These are phyloP conservation scores for Cutaneotrichosporon dermatis DNA, from an alignment of 1,284 basidiomycete species.

Conservation along the genomic window DNA sequence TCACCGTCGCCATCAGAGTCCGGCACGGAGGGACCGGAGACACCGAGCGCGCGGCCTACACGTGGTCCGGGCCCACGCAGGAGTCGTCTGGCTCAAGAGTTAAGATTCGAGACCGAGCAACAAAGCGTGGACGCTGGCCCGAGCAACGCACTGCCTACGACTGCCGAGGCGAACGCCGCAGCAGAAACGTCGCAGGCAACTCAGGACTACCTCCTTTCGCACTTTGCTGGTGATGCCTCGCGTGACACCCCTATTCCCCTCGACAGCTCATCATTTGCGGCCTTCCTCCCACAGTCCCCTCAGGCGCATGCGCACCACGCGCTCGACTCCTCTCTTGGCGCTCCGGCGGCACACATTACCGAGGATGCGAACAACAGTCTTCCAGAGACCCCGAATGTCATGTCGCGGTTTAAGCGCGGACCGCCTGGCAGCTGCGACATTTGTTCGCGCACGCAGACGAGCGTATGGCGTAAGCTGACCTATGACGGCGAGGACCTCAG, in stretches of 20 bases:
- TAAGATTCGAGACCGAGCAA: constrained; percentile 1
- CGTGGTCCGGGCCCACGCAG: not conserved
- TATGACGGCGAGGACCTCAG: constrained; percentile 32
- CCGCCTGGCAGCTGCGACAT: constrained; percentile 44
- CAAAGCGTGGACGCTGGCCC: constrained; percentile 3
- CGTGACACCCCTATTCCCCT: constrained; percentile 13
- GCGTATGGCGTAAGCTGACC: constrained; percentile 41
- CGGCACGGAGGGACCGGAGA: not conserved
- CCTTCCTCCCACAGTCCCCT: constrained; percentile 27
- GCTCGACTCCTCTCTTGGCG: not conserved
- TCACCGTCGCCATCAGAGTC: constrained; percentile 4
- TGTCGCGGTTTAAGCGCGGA: constrained; percentile 36
- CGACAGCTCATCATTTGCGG: constrained; percentile 29
- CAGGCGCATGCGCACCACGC: not conserved
- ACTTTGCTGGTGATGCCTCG: constrained; percentile 14
- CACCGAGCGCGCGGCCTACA: constrained; percentile 1
- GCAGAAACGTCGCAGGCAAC: constrained; percentile 9
- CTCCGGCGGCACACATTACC: not conserved
- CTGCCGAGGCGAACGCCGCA: not conserved
- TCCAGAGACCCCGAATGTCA: constrained; percentile 17
- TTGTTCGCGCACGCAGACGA: constrained; percentile 43
- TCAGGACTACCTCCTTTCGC: constrained; percentile 30
- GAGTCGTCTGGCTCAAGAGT: constrained; percentile 19
- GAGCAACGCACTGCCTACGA: constrained; percentile 1
- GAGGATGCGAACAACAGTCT: constrained; percentile 2